Percentiles rank a stretch among this genome's conserved stretches.
phyloP scores from a whole-genome alignment of 768 basidiomycete genomes.

The Crepidotus variabilis region DNA sequence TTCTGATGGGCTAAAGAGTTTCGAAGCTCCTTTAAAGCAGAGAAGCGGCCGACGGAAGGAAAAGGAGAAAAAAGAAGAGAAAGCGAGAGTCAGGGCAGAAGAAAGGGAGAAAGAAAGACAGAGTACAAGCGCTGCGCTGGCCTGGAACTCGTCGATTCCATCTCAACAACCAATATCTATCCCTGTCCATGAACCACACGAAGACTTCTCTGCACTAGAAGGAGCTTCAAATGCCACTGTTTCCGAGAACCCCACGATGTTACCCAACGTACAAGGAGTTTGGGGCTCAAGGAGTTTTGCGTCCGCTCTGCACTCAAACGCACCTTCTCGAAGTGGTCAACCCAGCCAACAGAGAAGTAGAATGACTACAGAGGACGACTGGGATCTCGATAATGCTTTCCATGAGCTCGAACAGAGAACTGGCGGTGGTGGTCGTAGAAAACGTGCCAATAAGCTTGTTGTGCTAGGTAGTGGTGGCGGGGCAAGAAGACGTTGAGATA shows the following conservation, averaged over 20 bases:
- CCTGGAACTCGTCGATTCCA: slow-evolving; percentile 1
- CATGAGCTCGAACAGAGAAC: slow-evolving; percentile 69
- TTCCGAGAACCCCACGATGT: slow-evolving; percentile 7
- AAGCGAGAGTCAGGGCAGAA: slow-evolving; percentile 75
- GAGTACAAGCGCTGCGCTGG: slow-evolving; percentile 1
- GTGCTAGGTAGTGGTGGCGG: slow-evolving; percentile 65
- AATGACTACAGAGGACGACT: slow-evolving; percentile 53
- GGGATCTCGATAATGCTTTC: slow-evolving; percentile 78
- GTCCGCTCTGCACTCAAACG: slow-evolving; percentile 60
- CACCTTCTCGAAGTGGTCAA: slow-evolving; percentile 21
- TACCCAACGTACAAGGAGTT: slow-evolving; percentile 41
- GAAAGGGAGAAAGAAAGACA: slow-evolving; percentile 56
- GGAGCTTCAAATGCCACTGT: neutral
- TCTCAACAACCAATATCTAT: slow-evolving; percentile 16
- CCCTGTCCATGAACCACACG: slow-evolving; percentile 17
- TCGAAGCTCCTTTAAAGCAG: slow-evolving; percentile 77
- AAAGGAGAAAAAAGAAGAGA: slow-evolving; percentile 83
- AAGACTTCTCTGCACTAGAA: slow-evolving; percentile 18
- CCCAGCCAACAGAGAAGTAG: slow-evolving; percentile 26
- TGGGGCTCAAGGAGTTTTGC: slow-evolving; percentile 86
- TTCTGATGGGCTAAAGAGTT: slow-evolving; percentile 69
- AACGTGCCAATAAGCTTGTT: slow-evolving; percentile 61
- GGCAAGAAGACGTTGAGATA: slow-evolving; percentile 48
- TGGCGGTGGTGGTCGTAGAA: slow-evolving; percentile 36
- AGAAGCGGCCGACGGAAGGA: slow-evolving; percentile 74